Percentiles rank a stretch among this genome's conserved stretches.
phyloP scores from a whole-genome alignment of 2,329 filamentous ascomycete genomes.

The Aspergillus sojae region DNA sequence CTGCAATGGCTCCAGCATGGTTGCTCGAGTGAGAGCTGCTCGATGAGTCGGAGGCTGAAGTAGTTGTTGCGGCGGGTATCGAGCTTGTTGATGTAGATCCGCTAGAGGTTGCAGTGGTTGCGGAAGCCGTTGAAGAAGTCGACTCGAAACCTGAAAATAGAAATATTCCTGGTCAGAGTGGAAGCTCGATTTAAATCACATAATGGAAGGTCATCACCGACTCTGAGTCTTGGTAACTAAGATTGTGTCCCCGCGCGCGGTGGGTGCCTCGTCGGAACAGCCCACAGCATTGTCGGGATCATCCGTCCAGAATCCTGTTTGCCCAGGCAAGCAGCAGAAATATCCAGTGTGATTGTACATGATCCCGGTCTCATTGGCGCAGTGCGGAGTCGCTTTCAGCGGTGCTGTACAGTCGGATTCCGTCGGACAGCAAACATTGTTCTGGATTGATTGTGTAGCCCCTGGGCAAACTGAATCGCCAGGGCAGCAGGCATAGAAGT shows the following conservation, averaged over 20 bases:
- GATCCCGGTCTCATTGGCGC: slow-evolving; percentile 25
- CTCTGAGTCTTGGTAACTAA: not conserved
- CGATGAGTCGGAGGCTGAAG: not conserved
- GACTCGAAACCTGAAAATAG: not conserved
- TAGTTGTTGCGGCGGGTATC: not conserved
- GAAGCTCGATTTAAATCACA: not conserved
- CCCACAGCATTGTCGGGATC: slow-evolving; percentile 14
- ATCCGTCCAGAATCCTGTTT: slow-evolving; percentile 15
- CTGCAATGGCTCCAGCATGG: slow-evolving; percentile 14
- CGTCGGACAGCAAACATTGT: slow-evolving; percentile 23
- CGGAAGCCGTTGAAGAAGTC: not conserved
- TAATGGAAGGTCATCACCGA: not conserved
- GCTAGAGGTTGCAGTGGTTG: not conserved
- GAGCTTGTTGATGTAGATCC: not conserved
- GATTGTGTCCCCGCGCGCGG: slow-evolving; percentile 6
- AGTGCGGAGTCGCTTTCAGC: slow-evolving; percentile 22
- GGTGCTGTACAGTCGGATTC: slow-evolving; percentile 18
- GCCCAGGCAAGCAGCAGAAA: slow-evolving; percentile 26
- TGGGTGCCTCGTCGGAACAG: slow-evolving; percentile 15
- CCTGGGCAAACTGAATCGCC: slow-evolving; percentile 17
- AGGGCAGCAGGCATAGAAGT: slow-evolving; percentile 24
- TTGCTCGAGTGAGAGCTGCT: not conserved
- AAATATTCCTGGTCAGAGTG: not conserved
- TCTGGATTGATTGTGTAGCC: slow-evolving; percentile 1
- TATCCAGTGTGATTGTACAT: slow-evolving; percentile 26